A percentile compares a stretch with the other conserved stretches of the same genome.
These are phyloP conservation scores for Caryopteris hybrid DNA, from an alignment of 305 asterid species.

Conservation along the genomic window DNA sequence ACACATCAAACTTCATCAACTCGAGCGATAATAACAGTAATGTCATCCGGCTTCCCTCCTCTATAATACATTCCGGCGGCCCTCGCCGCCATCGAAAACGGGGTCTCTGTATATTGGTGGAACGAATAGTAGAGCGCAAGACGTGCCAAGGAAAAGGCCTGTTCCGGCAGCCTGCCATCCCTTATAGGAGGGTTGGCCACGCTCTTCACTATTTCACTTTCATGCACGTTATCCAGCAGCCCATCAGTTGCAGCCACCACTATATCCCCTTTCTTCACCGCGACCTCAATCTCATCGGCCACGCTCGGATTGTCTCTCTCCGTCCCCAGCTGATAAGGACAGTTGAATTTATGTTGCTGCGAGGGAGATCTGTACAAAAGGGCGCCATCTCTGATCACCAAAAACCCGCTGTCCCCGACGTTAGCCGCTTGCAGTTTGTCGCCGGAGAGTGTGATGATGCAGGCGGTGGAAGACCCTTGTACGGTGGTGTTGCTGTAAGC, in stretches of 20 bases:
- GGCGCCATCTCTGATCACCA: conserved; percentile 27
- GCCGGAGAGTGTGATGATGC: conserved; percentile 32
- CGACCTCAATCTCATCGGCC: conserved; percentile 23
- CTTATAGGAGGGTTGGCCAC: background rate
- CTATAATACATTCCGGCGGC: background rate
- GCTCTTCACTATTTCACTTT: conserved; percentile 18
- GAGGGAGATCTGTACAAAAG: conserved; percentile 16
- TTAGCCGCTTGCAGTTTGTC: conserved; percentile 32
- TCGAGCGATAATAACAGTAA: conserved; percentile 15
- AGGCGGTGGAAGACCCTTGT: conserved; percentile 48
- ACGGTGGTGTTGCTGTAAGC: conserved; percentile 25
- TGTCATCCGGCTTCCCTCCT: conserved; percentile 26
- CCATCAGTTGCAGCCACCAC: conserved; percentile 45
- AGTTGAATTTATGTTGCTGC: conserved; percentile 28
- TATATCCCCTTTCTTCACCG: conserved; percentile 32
- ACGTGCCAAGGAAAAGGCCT: conserved; percentile 17
- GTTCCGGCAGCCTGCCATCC: background rate
- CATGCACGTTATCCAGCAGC: conserved; percentile 39
- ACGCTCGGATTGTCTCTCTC: background rate
- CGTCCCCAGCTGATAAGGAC: conserved; percentile 33
- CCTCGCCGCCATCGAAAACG: conserved; percentile 19
- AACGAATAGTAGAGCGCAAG: conserved; percentile 17
- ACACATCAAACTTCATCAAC: too few relatives aligned
- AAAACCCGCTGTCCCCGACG: conserved; percentile 51
- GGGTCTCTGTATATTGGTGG: background rate